Evolutionary conservation across 1,139 yeast species (phyloP).

Genomic region (Taiozyma onychis): DNA sequence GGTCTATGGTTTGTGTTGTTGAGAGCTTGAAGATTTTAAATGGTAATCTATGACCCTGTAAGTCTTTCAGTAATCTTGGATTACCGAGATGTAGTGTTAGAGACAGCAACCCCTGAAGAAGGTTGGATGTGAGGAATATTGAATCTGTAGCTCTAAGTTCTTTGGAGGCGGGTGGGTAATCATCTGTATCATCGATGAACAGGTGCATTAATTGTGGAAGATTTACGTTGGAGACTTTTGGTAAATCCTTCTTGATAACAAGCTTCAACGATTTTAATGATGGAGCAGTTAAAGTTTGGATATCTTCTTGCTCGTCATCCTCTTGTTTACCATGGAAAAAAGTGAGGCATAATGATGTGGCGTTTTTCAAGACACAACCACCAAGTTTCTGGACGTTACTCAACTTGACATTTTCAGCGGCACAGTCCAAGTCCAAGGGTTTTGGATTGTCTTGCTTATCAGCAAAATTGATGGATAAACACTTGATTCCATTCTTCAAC

Average conservation of each 20-base stretch:
- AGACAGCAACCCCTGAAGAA: not conserved
- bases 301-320: not conserved
- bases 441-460: not conserved
- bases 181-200: not conserved
- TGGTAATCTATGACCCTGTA: not conserved
- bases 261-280: not conserved
- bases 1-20: not conserved
- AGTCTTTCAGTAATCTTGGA: not conserved
- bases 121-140: not conserved
- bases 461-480: not conserved
- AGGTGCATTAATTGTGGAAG: not conserved
- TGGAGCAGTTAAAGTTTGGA: not conserved
- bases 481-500: not conserved
- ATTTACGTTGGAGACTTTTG: not conserved
- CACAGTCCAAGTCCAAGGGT: not conserved
- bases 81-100: not conserved
- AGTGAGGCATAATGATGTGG: not conserved
- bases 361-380: not conserved
- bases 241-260: not conserved
- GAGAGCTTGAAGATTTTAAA: not conserved
- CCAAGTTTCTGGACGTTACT: not conserved
- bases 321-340: not conserved
- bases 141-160: not conserved
- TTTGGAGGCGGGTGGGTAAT: not conserved
- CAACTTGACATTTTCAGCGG: not conserved